phyloP scores from a whole-genome alignment of 768 basidiomycete genomes.

The Russula virescens region DNA sequence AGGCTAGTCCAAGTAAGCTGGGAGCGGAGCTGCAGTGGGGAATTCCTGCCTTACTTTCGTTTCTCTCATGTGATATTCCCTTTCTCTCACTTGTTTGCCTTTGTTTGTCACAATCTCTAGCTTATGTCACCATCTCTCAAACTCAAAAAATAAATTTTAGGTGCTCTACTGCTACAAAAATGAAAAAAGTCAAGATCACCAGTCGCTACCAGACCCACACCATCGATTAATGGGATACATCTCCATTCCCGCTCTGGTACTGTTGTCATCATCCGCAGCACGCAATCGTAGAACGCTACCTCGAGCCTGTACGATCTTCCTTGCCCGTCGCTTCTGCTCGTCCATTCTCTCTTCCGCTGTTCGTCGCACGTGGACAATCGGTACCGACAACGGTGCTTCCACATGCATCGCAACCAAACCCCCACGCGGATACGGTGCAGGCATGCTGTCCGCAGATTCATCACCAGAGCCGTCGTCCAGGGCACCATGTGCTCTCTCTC shows the following conservation, averaged over 20 bases:
- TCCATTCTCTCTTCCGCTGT: conserved; percentile 3
- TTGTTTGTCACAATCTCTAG: background rate
- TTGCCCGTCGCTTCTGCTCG: conserved; percentile 2
- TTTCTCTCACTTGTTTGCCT: conserved; percentile 4
- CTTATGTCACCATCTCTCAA: conserved; percentile 3
- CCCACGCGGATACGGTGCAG: background rate
- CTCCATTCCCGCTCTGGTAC: background rate
- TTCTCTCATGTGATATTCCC: conserved; percentile 23
- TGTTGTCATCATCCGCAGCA: conserved; percentile 3
- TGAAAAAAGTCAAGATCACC: no score
- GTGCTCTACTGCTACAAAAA: no score
- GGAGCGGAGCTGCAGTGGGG: background rate
- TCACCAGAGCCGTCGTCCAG: background rate
- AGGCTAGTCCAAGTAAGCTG: conserved; percentile 12
- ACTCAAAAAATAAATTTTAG: background rate
- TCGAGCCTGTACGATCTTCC: conserved; percentile 10
- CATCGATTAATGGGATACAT: background rate
- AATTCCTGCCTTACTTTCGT: no score
- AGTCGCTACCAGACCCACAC: background rate
- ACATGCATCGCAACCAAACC: conserved; percentile 1
- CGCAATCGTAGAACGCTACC: conserved; percentile 11
- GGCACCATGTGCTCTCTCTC: background rate
- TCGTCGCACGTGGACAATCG: background rate
- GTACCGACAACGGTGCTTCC: background rate
- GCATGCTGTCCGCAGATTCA: background rate